phyloP scores from a whole-genome alignment of 1,139 yeast genomes.

The Suhomyces bokatorum region DNA sequence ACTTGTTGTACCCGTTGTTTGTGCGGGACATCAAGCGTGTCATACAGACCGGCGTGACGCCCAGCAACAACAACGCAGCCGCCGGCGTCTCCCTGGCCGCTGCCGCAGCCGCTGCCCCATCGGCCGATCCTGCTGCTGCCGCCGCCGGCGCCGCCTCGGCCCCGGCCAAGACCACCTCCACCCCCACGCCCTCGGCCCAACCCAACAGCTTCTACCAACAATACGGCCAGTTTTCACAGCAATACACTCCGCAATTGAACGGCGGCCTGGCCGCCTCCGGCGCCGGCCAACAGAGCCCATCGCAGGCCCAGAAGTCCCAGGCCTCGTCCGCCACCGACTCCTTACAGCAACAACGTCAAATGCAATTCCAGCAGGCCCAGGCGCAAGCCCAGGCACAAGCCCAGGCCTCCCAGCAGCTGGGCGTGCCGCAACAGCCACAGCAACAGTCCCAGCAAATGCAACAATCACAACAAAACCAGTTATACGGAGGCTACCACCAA shows the following conservation, averaged over 20 bases:
- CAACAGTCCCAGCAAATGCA: conserved; percentile 13
- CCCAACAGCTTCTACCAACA: conserved; percentile 27
- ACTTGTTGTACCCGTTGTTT: conserved; percentile 80
- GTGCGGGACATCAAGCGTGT: conserved; percentile 81
- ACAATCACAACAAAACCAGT: conserved; percentile 17
- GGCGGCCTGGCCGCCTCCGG: conserved; percentile 16
- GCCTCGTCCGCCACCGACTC: conserved; percentile 3
- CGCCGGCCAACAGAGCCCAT: conserved; percentile 12
- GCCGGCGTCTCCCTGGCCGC: conserved; percentile 9
- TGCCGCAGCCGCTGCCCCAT: conserved; percentile 16
- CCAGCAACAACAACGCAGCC: conserved; percentile 19
- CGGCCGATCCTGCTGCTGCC: conserved; percentile 14
- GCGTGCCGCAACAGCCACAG: conserved; percentile 13
- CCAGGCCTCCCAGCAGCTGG: conserved; percentile 13
- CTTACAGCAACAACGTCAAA: conserved; percentile 18
- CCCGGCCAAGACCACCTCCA: conserved; percentile 17
- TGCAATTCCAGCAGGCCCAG: conserved; percentile 18
- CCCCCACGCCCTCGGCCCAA: conserved; percentile 15
- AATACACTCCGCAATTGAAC: conserved; percentile 19
- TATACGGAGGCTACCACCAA: conserved; percentile 12
- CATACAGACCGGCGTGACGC: conserved; percentile 56
- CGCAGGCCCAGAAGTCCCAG: conserved; percentile 7
- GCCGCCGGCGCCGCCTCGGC: conserved; percentile 17
- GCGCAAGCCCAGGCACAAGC: conserved; percentile 14
- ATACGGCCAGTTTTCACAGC: conserved; percentile 18